Percentiles rank a stretch among this genome's conserved stretches.
Evolutionary conservation across 129 eudicot species (phyloP).

Genomic region (Artemisia argyi): DNA sequence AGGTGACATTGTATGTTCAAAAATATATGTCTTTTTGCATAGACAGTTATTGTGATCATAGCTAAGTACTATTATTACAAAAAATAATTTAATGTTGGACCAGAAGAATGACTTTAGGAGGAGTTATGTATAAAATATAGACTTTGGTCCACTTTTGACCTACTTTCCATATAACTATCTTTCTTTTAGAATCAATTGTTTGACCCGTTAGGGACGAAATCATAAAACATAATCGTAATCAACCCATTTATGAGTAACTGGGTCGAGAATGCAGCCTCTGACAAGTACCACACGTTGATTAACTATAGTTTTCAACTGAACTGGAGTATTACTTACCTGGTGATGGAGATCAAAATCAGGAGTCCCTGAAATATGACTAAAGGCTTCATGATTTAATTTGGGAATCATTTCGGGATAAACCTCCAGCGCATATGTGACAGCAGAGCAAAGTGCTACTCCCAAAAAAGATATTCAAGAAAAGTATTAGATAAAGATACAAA

Average conservation of each 20-base stretch:
- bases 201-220: background rate
- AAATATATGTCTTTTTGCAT: too few relatives aligned
- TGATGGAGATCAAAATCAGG: slow-evolving; percentile 86
- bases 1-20: too few relatives aligned
- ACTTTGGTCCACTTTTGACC: too few relatives aligned
- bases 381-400: slow-evolving; percentile 73
- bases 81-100: too few relatives aligned
- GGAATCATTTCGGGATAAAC: slow-evolving; percentile 91
- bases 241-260: slow-evolving; percentile 1
- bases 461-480: too few relatives aligned
- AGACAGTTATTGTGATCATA: too few relatives aligned
- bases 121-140: too few relatives aligned
- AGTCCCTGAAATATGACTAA: slow-evolving; percentile 55
- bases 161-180: too few relatives aligned
- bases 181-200: background rate
- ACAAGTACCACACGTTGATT: background rate
- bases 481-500: too few relatives aligned
- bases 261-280: background rate
- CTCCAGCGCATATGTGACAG: slow-evolving; percentile 91
- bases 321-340: slow-evolving; percentile 54
- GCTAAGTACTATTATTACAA: too few relatives aligned
- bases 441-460: slow-evolving; percentile 22
- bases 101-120: too few relatives aligned
- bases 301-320: background rate
- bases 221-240: background rate